These are phyloP conservation scores for Sungouiella thailandica DNA, from an alignment of 805 yeast genomes.

Conservation along the genomic window DNA sequence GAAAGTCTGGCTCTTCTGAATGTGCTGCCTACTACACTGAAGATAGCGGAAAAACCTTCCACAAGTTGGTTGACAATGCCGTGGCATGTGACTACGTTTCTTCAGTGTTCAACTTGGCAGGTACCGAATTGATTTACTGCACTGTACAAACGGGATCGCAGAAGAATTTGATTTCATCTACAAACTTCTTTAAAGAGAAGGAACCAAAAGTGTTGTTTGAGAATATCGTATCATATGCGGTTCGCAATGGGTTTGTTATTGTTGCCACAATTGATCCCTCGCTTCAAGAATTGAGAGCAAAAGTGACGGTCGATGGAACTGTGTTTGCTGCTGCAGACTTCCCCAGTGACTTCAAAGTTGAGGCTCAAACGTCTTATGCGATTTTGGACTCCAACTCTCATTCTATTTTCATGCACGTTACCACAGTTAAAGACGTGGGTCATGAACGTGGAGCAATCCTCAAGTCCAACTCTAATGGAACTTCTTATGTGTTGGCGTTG, in stretches of 20 bases:
- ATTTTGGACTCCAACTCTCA: conserved; percentile 67
- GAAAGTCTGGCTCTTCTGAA: conserved; percentile 28
- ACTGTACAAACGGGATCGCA: conserved; percentile 38
- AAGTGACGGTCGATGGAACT: conserved; percentile 73
- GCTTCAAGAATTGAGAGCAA: conserved; percentile 49
- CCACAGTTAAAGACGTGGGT: conserved; percentile 49
- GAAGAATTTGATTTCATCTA: conserved; percentile 40
- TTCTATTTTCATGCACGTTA: conserved; percentile 78
- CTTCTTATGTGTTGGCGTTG: conserved; percentile 68
- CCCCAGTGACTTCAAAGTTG: conserved; percentile 60
- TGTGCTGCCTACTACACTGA: conserved; percentile 65
- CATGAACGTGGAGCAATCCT: conserved; percentile 72
- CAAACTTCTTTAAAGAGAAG: conserved; percentile 43
- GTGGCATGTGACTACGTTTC: conserved; percentile 66
- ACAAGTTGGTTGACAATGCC: conserved; percentile 47
- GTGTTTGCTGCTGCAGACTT: conserved; percentile 73
- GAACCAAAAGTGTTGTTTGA: conserved; percentile 43
- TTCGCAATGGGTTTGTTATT: conserved; percentile 64
- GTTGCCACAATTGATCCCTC: conserved; percentile 58
- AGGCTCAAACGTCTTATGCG: conserved; percentile 60
- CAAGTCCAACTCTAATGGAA: conserved; percentile 90
- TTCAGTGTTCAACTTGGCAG: conserved; percentile 37
- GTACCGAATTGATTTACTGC: conserved; percentile 57
- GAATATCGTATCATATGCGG: conserved; percentile 66
- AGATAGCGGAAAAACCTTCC: conserved; percentile 65